Base-by-base conservation (phyloP, 2,329 filamentous ascomycete species). In the Westerdykella ornata region DNA sequence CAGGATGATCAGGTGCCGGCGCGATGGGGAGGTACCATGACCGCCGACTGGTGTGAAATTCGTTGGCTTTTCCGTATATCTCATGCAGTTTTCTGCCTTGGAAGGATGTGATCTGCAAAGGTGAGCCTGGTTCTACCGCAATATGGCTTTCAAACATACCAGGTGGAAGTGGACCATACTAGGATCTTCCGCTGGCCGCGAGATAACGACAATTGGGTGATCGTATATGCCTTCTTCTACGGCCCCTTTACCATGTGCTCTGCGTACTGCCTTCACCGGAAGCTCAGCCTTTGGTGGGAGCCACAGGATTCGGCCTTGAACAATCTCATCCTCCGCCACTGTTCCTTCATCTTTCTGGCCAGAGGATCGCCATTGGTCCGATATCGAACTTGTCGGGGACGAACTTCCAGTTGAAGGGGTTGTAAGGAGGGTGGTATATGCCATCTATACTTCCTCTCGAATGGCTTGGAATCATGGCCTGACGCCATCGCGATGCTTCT, bases 1-100 rank as follows among this genome's bases (percentile, higher is more conserved):
- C 56, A 3, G 61, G 59, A 41, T 66, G 63, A 6, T 51, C 41
- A 6, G 57, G 55, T 4, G 59, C 51, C 1, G 61, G 60, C 3
- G 48, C 49, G 15, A 66, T 59, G 5, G 63, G 59, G 13, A 65
- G 54, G 35, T 63, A 65, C 57, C 56, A 59, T 5, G 54, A 53
- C 12, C 60, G 53, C 7, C 57, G 52, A 32, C 56, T 58, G 2
- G 50, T 48, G 32, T 65, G 60, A 37, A 59, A 63, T 11, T 64
- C 55, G 45, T 57, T 62, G 16, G 52, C 32, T 39, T 60, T 59
- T 29, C 51, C 50, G 37, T 62, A 66, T 20, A 59, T 50, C 35
- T 64, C 52, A 20, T 57, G 44, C 8, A 66, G 53, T 14, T 46
- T 53, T 38, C 58, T 63, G 31, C 60, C 57, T 41, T 62, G 53